Evolutionary conservation across 2,329 filamentous ascomycete species (phyloP), one percentile per base, ranked within the genome.

Genomic region (Waltergamsia citrina): DNA sequence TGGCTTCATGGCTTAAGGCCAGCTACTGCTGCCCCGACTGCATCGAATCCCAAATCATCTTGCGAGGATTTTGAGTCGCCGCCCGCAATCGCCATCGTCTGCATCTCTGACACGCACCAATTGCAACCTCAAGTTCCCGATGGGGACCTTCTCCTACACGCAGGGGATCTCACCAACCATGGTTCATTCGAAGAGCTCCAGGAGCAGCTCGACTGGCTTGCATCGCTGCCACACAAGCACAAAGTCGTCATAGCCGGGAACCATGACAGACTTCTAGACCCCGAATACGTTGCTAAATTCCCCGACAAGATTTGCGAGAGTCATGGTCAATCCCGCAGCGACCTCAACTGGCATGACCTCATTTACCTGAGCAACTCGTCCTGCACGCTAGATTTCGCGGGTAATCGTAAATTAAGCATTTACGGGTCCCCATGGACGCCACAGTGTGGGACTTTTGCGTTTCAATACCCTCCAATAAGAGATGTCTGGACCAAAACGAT

Each of bases 221-320:
- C 18, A 5, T 6, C 20, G 12, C 27, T 17, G 32, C 48, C 56
- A 1, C 62, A 65, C 36, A 32, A 37, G 8, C 41, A 57, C 43
- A 67, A 67, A 41, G 48, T 66, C 27, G 50, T 63, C 6, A 46
- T 67, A 12, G 61, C 56, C 14, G 64, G 63, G 3, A 67, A 67
- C 38, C 62, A 64, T 38, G 60, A 65, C 35, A 34, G 56, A 6
- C 37, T 50, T 6, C 43, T 56, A 1, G 51, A 53, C 33, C 21
- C 38, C 10, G 30, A 6, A n/a, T 28, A 18, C 20, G 29, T 35
- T 9, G 26, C 34, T 11, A 34, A 20, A 11, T 24, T 24, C 25
- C 7, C 34, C 3, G 34, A 36, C 17, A 17, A 6, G 11, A 16
- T 28, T 21, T 29, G 12, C 15, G 17, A 29, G 28, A 17, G 3